Evolutionary conservation across 163 green algal genomes (phyloP), one percentile per base, ranked within the genome.

Genomic region (Prototheca stagnorum): DNA sequence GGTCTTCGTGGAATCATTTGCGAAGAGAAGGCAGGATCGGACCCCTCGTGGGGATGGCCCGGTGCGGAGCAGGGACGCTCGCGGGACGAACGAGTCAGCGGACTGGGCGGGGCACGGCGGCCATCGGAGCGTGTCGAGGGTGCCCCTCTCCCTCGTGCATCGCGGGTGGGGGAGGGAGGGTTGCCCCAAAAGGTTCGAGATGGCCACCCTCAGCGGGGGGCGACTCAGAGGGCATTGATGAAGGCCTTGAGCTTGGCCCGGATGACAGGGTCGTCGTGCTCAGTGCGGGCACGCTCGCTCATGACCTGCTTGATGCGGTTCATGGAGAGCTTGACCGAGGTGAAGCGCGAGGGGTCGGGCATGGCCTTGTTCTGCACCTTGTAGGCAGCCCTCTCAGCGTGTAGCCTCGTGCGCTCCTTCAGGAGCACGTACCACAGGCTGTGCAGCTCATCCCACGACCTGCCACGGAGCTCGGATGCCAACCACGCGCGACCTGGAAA

Each of bases 401-500:
- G 56, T 49, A 94, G 67, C 69, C 85, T 70, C 57, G 91, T 93
- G 36, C 70, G 67, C 74, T 96, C 86, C 63, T 92, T 93, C 33
- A 88, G 54, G 40, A 92, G 74, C 29, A 94, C 72, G 51, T 85
- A 87, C 84, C 87, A 96, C 0, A 95, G 73, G 47, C 74, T 82
- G 62, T 96, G 87, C 36, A 96, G 68, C 59, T 96, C 87, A 39
- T 91, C 75, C 75, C 82, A 93, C 2, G 67, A 82, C 61, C 95
- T 95, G 17, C 44, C 39, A 9, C 86, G 53, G 47, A 96, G 67
- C 51, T 96, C 87, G n/a, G 42, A 40, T 16, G 85, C 81, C 39
- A 76, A 39, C 86, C 85, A 95, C 0, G 56, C 61, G 1, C 71
- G 59, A 1, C 82, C 82, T 86, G 65, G 39, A 46, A 19, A 34